Base-by-base conservation (phyloP, 2,329 filamentous ascomycete genomes). In the Gnomoniopsis smithogilvyi region DNA sequence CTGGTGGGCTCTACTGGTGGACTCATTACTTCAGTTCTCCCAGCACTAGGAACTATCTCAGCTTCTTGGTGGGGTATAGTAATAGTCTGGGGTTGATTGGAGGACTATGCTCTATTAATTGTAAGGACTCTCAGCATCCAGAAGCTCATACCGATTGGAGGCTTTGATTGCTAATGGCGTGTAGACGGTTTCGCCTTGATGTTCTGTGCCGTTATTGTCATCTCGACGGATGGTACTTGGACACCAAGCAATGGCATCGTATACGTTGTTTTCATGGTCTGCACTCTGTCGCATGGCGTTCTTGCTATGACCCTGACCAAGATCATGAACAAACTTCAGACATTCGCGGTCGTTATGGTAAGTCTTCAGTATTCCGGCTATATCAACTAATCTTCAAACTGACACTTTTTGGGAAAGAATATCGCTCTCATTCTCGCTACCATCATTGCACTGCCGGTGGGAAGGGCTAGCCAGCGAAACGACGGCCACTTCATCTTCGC, bases 71-170 rank as follows among this genome's bases (percentile, higher is more conserved):
- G 19, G 83, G 83, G 30, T 85, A 85, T 64, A 84, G 81, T 67
- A 86, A 87, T 65, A 86, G 80, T 1, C 73, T 87, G 19, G 84
- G 83, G 7, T 68, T 85, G 10, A 75, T 87, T n/a, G 84, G 82
- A 34, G 84, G 83, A 6, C 73, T 86, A 15, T 87, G 84, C 69
- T 84, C 81, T 24, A 82, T 86, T 62, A 83, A 87, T 67, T 87
- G 72, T 64, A 68, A 46, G 30, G 15, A 30, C 19, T 15, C 38
- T 21, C 57, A 14, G 15, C 8, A 36, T 36, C 15, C 34, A 36
- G 7, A 43, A 17, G 15, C n/a, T 6, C 7, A 19, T 43, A n/a
- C 6, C 2, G 3, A 19, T 6, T 43, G 7, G 41, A 6, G 15
- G 10, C 7, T 17, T 43, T 12, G 7, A 6, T 43, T 15, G 41